Percentiles rank a stretch among this genome's conserved stretches.
These are phyloP conservation scores for Boletus subcaerulescens DNA, from an alignment of 768 basidiomycete species.

Conservation along the genomic window DNA sequence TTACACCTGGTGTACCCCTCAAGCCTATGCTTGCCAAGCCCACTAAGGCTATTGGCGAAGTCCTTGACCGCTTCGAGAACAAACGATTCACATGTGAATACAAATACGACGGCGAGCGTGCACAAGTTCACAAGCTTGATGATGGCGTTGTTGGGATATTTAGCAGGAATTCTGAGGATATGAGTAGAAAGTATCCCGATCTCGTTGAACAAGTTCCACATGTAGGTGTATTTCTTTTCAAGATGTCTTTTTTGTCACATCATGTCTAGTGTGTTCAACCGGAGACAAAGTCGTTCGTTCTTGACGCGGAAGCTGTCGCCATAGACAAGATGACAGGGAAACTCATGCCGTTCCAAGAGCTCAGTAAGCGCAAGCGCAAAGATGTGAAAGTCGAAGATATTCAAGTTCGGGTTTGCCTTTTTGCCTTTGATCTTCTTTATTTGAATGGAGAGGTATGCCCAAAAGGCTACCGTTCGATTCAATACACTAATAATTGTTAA, in stretches of 20 bases:
- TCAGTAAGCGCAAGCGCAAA: constrained; percentile 91
- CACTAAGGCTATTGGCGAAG: constrained; percentile 97
- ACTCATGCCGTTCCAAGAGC: constrained; percentile 97
- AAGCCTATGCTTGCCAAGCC: constrained; percentile 99
- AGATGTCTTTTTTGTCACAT: constrained; percentile 1
- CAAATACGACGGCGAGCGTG: constrained; percentile 98
- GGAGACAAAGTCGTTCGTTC: constrained; percentile 82
- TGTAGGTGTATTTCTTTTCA: constrained; percentile 40
- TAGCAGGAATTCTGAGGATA: constrained; percentile 97
- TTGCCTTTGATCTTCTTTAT: constrained; percentile 95
- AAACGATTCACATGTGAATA: constrained; percentile 98
- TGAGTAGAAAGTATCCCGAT: constrained; percentile 99
- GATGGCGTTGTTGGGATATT: constrained; percentile 88
- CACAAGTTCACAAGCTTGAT: constrained; percentile 86
- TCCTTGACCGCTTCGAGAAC: constrained; percentile 93
- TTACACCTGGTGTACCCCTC: constrained; percentile 93
- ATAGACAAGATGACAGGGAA: constrained; percentile 82
- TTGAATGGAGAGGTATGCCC: constrained; percentile 84
- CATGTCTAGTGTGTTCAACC: constrained; percentile 74
- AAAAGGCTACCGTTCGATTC: neutral
- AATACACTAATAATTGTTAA: constrained; percentile 4
- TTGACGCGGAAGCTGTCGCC: constrained; percentile 96
- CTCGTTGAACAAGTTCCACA: constrained; percentile 90
- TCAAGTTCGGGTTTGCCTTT: constrained; percentile 92
- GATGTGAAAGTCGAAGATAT: constrained; percentile 98